Evolutionary conservation across 148 eudicot genomes (phyloP).

Genomic region (Limonium bicolor): DNA sequence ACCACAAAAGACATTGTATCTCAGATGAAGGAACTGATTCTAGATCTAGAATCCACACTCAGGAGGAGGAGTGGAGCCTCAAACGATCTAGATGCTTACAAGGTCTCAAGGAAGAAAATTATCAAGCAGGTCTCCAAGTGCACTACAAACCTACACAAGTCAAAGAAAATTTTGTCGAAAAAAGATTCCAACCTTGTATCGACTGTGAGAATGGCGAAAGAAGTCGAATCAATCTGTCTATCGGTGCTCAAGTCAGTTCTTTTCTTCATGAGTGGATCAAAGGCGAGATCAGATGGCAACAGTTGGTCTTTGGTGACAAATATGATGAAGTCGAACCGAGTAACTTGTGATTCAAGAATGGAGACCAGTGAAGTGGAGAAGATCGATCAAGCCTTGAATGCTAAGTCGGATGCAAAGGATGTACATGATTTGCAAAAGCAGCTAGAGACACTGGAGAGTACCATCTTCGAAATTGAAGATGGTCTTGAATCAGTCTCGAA

Average conservation of each 20-base stretch:
- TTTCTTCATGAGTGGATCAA: conserved; percentile 2
- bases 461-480: conserved; percentile 15
- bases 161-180: conserved; percentile 1
- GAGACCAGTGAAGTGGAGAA: no score
- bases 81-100: conserved; percentile 4
- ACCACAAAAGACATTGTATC: conserved; percentile 12
- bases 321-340: conserved; percentile 10
- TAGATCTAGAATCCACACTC: conserved; percentile 12
- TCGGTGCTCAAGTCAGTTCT: conserved; percentile 8
- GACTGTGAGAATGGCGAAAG: conserved; percentile 4
- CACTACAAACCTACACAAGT: conserved; percentile 1
- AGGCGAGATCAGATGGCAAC: conserved; percentile 3
- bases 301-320: conserved; percentile 15
- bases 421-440: conserved; percentile 5
- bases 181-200: neutral
- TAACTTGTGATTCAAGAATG: neutral
- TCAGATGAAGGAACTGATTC: conserved; percentile 11
- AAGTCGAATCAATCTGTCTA: conserved; percentile 12
- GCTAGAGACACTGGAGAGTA: conserved; percentile 6
- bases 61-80: conserved; percentile 9
- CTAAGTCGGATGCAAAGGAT: neutral
- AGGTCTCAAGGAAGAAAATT: conserved; percentile 12
- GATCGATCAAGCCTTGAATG: conserved; percentile 6
- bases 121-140: conserved; percentile 12
- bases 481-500: conserved; percentile 20